Conservation (phyloP, 2,329 filamentous ascomycete genomes). For the Ceratocystis huliohia region DNA sequence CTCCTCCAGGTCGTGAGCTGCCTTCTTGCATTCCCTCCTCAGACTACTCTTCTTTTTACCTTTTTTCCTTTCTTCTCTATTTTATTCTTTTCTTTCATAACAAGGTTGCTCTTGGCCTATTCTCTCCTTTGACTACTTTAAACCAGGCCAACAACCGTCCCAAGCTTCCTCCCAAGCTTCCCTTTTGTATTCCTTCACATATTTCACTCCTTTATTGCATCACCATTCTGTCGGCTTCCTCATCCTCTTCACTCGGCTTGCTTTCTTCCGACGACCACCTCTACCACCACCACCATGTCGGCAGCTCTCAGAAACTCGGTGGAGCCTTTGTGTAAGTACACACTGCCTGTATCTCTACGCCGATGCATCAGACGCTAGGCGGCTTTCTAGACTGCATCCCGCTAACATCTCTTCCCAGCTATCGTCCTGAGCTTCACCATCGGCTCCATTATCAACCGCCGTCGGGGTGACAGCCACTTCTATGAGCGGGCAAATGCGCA, state of each 20-base stretch:
- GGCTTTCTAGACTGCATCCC: not conserved
- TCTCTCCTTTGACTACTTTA: not conserved
- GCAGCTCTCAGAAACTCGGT: slow-evolving; percentile 15
- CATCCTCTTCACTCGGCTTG: not conserved
- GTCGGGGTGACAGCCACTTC: slow-evolving; percentile 13
- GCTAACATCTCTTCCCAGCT: slow-evolving; percentile 8
- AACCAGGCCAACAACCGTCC: slow-evolving; percentile 5
- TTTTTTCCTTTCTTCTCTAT: not conserved
- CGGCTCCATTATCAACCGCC: slow-evolving; percentile 17
- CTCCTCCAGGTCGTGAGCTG: not conserved
- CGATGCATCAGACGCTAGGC: no score
- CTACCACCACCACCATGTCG: slow-evolving; percentile 10
- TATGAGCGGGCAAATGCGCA: slow-evolving; percentile 10
- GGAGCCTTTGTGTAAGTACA: slow-evolving; percentile 17
- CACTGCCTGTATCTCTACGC: not conserved
- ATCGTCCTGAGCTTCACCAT: slow-evolving; percentile 16
- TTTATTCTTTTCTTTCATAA: not conserved
- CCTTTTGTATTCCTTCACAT: slow-evolving; percentile 7
- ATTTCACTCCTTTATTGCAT: slow-evolving; percentile 5
- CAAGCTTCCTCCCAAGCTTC: not conserved
- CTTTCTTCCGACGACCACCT: not conserved
- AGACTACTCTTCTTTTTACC: not conserved
- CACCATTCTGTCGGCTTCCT: not conserved
- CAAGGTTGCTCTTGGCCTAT: slow-evolving; percentile 1
- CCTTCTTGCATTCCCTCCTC: not conserved